Base-by-base conservation (phyloP, 768 basidiomycete species). In the Suillus paluster region DNA sequence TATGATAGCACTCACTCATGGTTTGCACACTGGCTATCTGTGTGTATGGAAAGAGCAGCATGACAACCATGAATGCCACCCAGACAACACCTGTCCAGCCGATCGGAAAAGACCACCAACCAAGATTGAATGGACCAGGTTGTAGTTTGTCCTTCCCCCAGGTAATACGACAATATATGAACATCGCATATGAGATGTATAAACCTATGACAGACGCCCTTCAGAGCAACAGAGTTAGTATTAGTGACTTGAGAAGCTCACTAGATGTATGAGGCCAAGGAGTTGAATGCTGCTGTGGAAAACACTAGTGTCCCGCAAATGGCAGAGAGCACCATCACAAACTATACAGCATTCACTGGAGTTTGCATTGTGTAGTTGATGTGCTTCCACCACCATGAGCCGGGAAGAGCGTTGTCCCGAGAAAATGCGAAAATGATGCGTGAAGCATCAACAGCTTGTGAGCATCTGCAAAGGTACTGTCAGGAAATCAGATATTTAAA, bases 371-470 rank as follows among this genome's bases (percentile, higher is more conserved):
- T 56, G 1, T 38, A 65, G 59, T 78, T 77, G 53, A 79, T 66
- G 59, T 67, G 65, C 58, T 76, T 76, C 75, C 75, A 77, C 71
- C 69, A 77, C 25, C 69, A 67, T 1, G 78, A 79, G 12, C 77
- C 77, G 4, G 78, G 78, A 10, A 78, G 66, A 14, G 75, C 79
- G 50, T 77, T 68, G 49, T 79, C 79, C 11, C 79, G 62, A 10
- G 68, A 71, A 67, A 82, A 80, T 27, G 81, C 80, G 54, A 81
- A 83, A 33, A 82, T 71, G 27, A 81, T 81, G 44, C 81, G 76
- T 17, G 81, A 81, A 23, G 79, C 81, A 64, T 82, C 81, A 27
- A 83, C 73, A 57, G 70, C 74, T 65, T 83, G 82, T 12, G 82
- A 80, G 10, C 80, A 81, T 39, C 80, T 80, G 2, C 76, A 79